Evolutionary conservation across 495 filamentous ascomycete species (phyloP), one percentile per base, ranked within the genome.

Genomic region (Neurospora discreta): DNA sequence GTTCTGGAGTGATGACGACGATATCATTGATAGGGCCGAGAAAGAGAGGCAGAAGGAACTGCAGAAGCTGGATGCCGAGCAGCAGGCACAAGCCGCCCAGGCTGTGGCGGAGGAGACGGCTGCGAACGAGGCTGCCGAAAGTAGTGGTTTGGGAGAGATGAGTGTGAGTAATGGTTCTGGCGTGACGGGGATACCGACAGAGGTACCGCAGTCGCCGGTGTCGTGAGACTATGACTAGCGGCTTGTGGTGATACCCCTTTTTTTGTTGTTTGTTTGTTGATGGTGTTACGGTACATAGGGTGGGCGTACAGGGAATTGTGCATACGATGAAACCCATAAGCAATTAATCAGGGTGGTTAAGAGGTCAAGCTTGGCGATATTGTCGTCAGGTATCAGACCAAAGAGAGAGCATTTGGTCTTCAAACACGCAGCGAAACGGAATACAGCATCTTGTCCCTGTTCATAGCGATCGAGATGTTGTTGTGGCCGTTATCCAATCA

Each of bases 1-100:
- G 11, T 86, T 82, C 74, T 88, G 84, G 84, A 85, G 82, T 69
- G 85, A 86, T 71, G 86, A 88, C 69, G 86, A 88, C 68, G 86
- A 88, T 70, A 73, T 88, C 20, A 80, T 87, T 18, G 86, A 88
- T 71, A 77, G 77, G 7, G 82, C 81, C 10, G 85, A 87, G 81
- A 87, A 87, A 81, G 76, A 78, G 74, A 76, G 84, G 39, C 71
- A 82, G 52, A 79, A 75, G 68, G 81, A 85, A 72, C 72, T 82
- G 16, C 75, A 82, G 72, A 73, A 70, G 52, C 74, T 77, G 46
- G 77, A 79, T 67, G 77, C 78, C 0, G 79, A 84, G 71, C 80
- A 84, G 73, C 79, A 84, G 70, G 75, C 73, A 20, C 72, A 78
- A 7, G 80, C 79, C 16, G 68, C 76, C 68, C 74, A 69, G 6